Evolutionary conservation across 2,329 filamentous ascomycete species (phyloP).

Genomic region (Pseudonectria buxi): DNA sequence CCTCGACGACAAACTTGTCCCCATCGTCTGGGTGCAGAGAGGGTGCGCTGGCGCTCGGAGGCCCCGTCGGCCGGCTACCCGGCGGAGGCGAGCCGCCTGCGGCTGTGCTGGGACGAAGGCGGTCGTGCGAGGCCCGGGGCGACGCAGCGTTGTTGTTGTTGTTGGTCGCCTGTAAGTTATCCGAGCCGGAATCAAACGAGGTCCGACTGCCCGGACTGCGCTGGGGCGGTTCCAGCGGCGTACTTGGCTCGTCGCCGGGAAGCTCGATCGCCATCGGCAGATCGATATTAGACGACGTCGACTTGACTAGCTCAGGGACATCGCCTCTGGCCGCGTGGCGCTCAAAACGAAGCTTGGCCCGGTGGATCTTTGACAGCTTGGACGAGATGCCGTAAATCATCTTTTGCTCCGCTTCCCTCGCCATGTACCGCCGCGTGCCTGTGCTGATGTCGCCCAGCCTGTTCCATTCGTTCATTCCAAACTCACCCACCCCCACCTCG

Average conservation of each 20-base stretch:
- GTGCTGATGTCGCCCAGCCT: conserved; percentile 93
- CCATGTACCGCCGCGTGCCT: conserved; percentile 77
- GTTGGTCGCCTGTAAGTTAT: conserved; percentile 38
- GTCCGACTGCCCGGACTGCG: conserved; percentile 37
- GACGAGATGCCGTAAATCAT: conserved; percentile 71
- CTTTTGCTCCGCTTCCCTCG: conserved; percentile 63
- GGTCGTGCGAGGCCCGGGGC: conserved; percentile 45
- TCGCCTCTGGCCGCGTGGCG: conserved; percentile 29
- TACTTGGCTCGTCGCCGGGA: conserved; percentile 46
- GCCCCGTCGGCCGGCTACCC: conserved; percentile 25
- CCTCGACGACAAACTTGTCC: conserved; percentile 49
- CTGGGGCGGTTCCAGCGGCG: conserved; percentile 29
- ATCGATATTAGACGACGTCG: conserved; percentile 33
- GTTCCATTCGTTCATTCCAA: conserved; percentile 98
- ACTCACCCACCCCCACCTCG: conserved; percentile 91
- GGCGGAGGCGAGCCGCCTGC: conserved; percentile 21
- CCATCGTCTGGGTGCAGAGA: conserved; percentile 32
- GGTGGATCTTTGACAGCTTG: conserved; percentile 77
- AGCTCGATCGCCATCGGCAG: conserved; percentile 50
- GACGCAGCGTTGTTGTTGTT: conserved; percentile 31
- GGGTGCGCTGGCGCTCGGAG: conserved; percentile 23
- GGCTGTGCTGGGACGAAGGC: conserved; percentile 29
- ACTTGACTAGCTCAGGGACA: conserved; percentile 38
- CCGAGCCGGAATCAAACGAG: conserved; percentile 51
- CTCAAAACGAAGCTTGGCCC: conserved; percentile 64